phyloP scores from a whole-genome alignment of 192 early-diverging fungal species.

The Coemansia erecta region DNA sequence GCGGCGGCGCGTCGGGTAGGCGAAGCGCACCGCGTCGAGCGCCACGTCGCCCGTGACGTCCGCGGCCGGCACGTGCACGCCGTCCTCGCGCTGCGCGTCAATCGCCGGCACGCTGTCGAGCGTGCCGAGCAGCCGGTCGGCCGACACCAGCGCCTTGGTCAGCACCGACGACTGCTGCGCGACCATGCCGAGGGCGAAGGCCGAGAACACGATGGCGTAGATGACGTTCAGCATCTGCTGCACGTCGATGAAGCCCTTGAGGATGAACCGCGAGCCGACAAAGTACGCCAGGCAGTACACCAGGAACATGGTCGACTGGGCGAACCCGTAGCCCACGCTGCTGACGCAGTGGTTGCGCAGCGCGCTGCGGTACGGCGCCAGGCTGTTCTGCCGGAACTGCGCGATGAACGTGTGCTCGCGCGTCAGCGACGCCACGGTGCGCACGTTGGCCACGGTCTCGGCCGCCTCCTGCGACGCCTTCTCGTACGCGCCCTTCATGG shows the following conservation, averaged over 20 bases:
- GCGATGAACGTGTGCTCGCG: constrained; percentile 69
- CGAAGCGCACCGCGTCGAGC: constrained; percentile 49
- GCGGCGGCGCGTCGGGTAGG: constrained; percentile 65
- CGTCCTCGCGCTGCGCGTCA: constrained; percentile 42
- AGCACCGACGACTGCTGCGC: constrained; percentile 70
- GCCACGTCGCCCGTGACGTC: constrained; percentile 29
- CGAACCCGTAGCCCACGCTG: constrained; percentile 73
- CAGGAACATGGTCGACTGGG: constrained; percentile 69
- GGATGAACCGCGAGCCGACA: constrained; percentile 65
- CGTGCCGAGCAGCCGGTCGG: constrained; percentile 67
- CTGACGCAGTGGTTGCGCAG: constrained; percentile 61
- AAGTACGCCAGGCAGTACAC: constrained; percentile 75
- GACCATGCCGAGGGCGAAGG: constrained; percentile 62
- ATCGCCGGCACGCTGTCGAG: constrained; percentile 72
- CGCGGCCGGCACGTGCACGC: constrained; percentile 27
- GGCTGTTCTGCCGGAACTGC: constrained; percentile 61
- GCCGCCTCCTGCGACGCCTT: constrained; percentile 75
- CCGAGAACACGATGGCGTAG: constrained; percentile 74
- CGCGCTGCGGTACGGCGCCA: constrained; percentile 67
- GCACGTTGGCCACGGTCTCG: constrained; percentile 82
- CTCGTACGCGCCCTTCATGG: constrained; percentile 73
- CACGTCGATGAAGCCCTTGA: constrained; percentile 50
- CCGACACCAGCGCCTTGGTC: constrained; percentile 78
- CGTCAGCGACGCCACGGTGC: constrained; percentile 80
- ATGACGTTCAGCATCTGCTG: constrained; percentile 65